A percentile compares a stretch with the other conserved stretches of the same genome.
phyloP scores from a whole-genome alignment of 768 basidiomycete species.

The Pulveroboletus ravenelii region DNA sequence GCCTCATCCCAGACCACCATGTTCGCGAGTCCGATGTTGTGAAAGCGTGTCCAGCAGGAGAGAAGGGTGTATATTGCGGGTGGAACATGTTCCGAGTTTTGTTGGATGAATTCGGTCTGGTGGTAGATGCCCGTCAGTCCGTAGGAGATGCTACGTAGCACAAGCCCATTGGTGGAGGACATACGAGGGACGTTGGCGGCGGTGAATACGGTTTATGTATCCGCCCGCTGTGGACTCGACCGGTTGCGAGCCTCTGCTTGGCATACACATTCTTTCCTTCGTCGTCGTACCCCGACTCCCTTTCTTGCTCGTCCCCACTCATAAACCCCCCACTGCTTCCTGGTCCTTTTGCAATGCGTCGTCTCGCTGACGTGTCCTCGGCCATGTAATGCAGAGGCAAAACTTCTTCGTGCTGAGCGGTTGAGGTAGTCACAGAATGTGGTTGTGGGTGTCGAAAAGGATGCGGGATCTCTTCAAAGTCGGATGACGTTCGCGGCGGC shows the following conservation, averaged over 20 bases:
- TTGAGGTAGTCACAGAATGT: constrained; percentile 26
- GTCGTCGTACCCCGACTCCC: constrained; percentile 39
- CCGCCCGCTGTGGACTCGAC: constrained; percentile 53
- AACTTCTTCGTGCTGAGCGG: constrained; percentile 33
- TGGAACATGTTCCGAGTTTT: constrained; percentile 75
- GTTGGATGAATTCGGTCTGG: constrained; percentile 70
- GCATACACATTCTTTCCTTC: constrained; percentile 68
- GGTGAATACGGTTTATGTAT: constrained; percentile 57
- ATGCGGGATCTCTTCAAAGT: constrained; percentile 68
- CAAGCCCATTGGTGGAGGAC: constrained; percentile 17
- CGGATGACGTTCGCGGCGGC: constrained; percentile 50
- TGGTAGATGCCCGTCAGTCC: not conserved
- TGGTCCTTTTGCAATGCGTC: constrained; percentile 39
- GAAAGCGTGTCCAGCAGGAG: constrained; percentile 92
- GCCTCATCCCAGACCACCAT: constrained; percentile 98
- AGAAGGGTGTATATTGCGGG: constrained; percentile 88
- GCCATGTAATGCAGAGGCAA: constrained; percentile 51
- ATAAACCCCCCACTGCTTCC: constrained; percentile 30
- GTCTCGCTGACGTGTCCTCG: constrained; percentile 45
- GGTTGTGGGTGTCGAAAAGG: constrained; percentile 37
- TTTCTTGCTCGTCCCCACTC: constrained; percentile 25
- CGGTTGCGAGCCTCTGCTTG: constrained; percentile 38
- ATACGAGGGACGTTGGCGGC: constrained; percentile 60
- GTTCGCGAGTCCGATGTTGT: constrained; percentile 83
- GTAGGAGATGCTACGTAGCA: constrained; percentile 5